phyloP scores from a whole-genome alignment of 768 basidiomycete genomes.

The Amanita rubescens region DNA sequence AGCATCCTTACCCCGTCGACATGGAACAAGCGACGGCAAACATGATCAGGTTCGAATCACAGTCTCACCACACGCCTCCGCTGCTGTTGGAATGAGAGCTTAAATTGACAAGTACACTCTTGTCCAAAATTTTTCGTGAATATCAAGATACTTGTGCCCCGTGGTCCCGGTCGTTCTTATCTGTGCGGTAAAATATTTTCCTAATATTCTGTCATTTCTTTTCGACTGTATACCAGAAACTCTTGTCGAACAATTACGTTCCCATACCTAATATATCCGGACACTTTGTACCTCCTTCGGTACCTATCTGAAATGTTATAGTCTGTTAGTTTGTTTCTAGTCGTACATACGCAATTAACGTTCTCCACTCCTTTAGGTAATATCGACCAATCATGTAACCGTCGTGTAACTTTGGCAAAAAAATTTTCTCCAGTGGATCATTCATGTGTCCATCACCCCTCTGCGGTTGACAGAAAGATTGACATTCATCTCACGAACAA shows the following conservation, averaged over 20 bases:
- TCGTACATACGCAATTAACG: not conserved
- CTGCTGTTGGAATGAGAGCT: slow-evolving; percentile 45
- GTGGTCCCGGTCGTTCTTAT: not conserved
- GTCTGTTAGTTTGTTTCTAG: not conserved
- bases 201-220: slow-evolving; percentile 3
- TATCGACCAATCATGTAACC: not conserved
- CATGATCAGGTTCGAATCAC: slow-evolving; percentile 37
- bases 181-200: slow-evolving; percentile 6
- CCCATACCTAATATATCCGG: slow-evolving; percentile 1
- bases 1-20: slow-evolving; percentile 15
- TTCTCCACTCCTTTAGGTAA: not conserved
- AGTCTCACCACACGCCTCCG: slow-evolving; percentile 37
- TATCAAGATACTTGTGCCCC: not conserved
- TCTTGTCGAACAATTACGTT: slow-evolving; percentile 2
- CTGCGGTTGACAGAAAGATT: not conserved
- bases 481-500: not conserved
- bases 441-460: not conserved
- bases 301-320: not conserved
- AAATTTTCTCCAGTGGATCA: not conserved
- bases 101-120: not conserved
- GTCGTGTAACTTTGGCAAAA: not conserved
- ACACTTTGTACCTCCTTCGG: not conserved
- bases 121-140: not conserved
- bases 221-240: slow-evolving; percentile 8
- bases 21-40: slow-evolving; percentile 12